A percentile compares a stretch with the other conserved stretches of the same genome.
Evolutionary conservation across 257 asterid species (phyloP).

Genomic region (Apocynum venetum): DNA sequence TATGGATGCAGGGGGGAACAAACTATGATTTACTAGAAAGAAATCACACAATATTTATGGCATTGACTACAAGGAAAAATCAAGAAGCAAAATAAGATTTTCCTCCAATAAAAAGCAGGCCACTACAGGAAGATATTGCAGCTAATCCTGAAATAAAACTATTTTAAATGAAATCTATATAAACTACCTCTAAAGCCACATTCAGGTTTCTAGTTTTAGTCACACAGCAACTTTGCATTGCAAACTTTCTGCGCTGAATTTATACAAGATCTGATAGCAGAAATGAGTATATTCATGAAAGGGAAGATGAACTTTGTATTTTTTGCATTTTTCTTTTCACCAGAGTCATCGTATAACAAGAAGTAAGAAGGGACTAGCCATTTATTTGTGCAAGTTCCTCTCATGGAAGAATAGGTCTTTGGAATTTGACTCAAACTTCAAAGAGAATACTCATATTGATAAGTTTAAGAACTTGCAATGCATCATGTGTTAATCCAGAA

Average conservation of each 20-base stretch:
- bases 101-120: background rate
- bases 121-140: background rate
- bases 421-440: background rate
- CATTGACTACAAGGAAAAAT: background rate
- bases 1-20: background rate
- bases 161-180: background rate
- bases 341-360: background rate
- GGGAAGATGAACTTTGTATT: too few relatives aligned
- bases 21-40: background rate
- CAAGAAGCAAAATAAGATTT: background rate
- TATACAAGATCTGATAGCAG: background rate
- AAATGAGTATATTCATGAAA: background rate
- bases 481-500: background rate
- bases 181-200: background rate
- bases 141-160: background rate
- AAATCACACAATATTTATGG: background rate
- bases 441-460: background rate
- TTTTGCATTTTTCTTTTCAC: too few relatives aligned
- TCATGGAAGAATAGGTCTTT: background rate
- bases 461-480: background rate
- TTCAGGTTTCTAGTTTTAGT: background rate
- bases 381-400: background rate
- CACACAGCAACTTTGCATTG: background rate
- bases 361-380: background rate
- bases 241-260: background rate